These are phyloP conservation scores for Xylaria nigripes DNA, from an alignment of 495 filamentous ascomycete genomes.

Conservation along the genomic window DNA sequence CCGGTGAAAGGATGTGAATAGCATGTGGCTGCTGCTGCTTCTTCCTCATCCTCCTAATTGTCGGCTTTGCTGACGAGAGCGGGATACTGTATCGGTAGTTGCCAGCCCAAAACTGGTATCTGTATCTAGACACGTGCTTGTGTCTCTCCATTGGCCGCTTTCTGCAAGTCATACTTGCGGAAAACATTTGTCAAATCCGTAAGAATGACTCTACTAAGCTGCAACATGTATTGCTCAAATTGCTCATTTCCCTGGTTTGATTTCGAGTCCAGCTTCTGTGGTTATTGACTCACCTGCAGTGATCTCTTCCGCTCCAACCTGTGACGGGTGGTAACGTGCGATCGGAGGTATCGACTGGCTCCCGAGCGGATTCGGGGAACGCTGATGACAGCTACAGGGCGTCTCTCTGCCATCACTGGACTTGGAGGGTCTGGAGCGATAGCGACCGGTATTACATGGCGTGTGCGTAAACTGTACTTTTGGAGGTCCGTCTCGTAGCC, in stretches of 20 bases:
- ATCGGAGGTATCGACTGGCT: not conserved
- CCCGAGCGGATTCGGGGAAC: not conserved
- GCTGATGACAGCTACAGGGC: not conserved
- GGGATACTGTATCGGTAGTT: not conserved
- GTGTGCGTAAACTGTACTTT: not conserved
- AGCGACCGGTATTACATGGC: not conserved
- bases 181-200: not conserved
- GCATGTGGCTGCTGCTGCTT: no score
- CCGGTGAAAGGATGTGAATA: not conserved
- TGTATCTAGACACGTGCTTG: not conserved
- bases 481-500: not conserved
- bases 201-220: constrained; percentile 1
- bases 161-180: constrained; percentile 4
- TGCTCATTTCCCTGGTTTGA: not conserved
- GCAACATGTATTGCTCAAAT: not conserved
- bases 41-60: no score
- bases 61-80: constrained; percentile 1
- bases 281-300: no score
- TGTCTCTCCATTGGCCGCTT: not conserved
- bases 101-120: not conserved
- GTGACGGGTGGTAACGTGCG: not conserved
- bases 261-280: no score
- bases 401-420: not conserved
- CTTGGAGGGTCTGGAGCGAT: not conserved
- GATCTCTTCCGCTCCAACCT: not conserved